Percentiles rank a stretch among this genome's conserved stretches.
These are phyloP conservation scores for Mariannaea sp. DNA, from an alignment of 2,329 filamentous ascomycete species.

Conservation along the genomic window DNA sequence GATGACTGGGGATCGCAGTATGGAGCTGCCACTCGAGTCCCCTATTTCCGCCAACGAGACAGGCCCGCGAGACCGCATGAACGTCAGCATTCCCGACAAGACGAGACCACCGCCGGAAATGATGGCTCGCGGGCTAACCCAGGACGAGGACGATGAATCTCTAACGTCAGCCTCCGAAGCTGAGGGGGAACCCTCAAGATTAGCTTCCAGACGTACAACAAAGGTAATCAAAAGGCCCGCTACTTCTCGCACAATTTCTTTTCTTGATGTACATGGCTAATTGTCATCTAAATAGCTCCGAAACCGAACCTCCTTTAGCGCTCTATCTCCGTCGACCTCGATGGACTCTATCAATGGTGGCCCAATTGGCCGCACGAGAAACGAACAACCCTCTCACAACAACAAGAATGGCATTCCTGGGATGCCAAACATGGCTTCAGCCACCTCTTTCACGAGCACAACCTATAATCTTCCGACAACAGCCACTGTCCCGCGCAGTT, in stretches of 20 bases:
- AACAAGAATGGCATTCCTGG: slow-evolving; percentile 47
- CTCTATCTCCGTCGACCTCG: slow-evolving; percentile 83
- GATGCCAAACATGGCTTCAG: slow-evolving; percentile 59
- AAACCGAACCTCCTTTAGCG: slow-evolving; percentile 69
- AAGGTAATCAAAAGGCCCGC: slow-evolving; percentile 55
- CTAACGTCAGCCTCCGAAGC: slow-evolving; percentile 81
- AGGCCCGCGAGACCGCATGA: slow-evolving; percentile 86
- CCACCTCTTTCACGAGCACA: slow-evolving; percentile 65
- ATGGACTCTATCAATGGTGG: slow-evolving; percentile 85
- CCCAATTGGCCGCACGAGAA: slow-evolving; percentile 61
- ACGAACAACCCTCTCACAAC: slow-evolving; percentile 60
- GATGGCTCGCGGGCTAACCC: slow-evolving; percentile 80
- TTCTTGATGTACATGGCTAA: slow-evolving; percentile 20
- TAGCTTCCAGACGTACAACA: slow-evolving; percentile 66
- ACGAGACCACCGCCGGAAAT: slow-evolving; percentile 89
- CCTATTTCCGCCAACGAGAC: slow-evolving; percentile 79
- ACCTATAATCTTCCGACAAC: slow-evolving; percentile 62
- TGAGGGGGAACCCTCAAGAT: slow-evolving; percentile 74
- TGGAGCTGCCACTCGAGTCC: slow-evolving; percentile 92
- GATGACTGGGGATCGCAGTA: slow-evolving; percentile 90
- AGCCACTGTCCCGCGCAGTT: slow-evolving; percentile 73
- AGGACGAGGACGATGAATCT: slow-evolving; percentile 90
- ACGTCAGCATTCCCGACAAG: slow-evolving; percentile 85
- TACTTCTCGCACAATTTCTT: neutral
- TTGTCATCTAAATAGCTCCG: slow-evolving; percentile 51